Evolutionary conservation across 768 basidiomycete genomes (phyloP), one percentile per base, ranked within the genome.

Genomic region (Kwoniella heveanensis): DNA sequence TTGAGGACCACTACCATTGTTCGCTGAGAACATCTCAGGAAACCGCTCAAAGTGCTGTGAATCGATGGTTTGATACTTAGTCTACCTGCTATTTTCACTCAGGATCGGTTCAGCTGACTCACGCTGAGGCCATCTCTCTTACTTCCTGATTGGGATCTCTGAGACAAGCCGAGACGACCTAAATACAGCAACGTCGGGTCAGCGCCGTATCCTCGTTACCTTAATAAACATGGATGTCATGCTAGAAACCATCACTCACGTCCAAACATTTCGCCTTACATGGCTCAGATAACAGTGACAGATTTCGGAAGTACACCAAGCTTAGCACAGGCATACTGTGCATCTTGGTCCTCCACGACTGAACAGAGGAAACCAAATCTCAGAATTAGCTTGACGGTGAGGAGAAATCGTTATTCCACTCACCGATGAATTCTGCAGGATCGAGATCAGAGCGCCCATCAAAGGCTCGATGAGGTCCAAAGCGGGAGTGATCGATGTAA

Each of bases 111-210:
- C 69, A 12, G 75, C 69, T 36, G 2, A 68, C 79, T 66, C 56
- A 80, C 81, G 88, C 88, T 4, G 90, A 90, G 24, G 91, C 90
- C 86, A 90, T 92, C 78, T 92, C 90, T 67, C 92, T 85, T 44
- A 96, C 92, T 81, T 96, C 92, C 48, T 92, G 88, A 72, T 93
- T 94, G 77, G 91, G 90, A 77, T 96, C 92, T 10, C 86, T 84
- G 57, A 96, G 81, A 78, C 92, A 94, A 58, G 88, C 88, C 17
- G 92, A 83, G 57, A 94, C 82, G 36, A 90, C 88, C 87, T 91
- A 58, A 19, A 30, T 30, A 19, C 3, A 44, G 6, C 19, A 9
- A 65, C 19, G 13, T 63, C n/a, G 62, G 54, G 17, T 26, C 24
- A 32, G 53, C 49, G 22, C 21, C 17, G n/a, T n/a, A n/a, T n/a